A percentile compares a stretch with the other conserved stretches of the same genome.
Evolutionary conservation across 768 basidiomycete species (phyloP).

Genomic region (Leccinum longicurvipes): DNA sequence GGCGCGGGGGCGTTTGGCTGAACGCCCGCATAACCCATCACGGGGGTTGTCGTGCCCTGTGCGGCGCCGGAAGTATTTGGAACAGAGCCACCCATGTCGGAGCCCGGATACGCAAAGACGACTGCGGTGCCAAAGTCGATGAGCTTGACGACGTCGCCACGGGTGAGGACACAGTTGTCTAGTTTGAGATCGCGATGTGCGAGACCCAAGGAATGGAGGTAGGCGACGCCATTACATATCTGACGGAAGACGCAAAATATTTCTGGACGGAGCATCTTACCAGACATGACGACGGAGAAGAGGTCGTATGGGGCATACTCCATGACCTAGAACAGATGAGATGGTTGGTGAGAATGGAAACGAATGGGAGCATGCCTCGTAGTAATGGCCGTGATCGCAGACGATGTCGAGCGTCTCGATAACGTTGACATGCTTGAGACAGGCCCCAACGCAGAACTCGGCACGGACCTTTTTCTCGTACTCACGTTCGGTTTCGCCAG

Average conservation of each 20-base stretch:
- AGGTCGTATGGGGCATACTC: constrained; percentile 98
- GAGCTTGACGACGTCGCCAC: constrained; percentile 90
- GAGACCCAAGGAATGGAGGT: constrained; percentile 95
- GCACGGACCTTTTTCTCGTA: constrained; percentile 99
- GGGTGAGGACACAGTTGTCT: constrained; percentile 99
- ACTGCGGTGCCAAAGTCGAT: constrained; percentile 99
- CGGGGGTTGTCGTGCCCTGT: background rate
- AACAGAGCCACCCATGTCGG: constrained; percentile 47
- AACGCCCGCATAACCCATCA: constrained; percentile 19
- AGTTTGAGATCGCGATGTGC: constrained; percentile 99
- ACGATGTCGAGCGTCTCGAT: constrained; percentile 99
- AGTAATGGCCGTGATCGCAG: constrained; percentile 95
- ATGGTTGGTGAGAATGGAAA: background rate
- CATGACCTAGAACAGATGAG: constrained; percentile 72
- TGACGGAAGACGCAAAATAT: constrained; percentile 99
- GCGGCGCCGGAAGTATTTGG: constrained; percentile 10
- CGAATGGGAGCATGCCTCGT: constrained; percentile 64
- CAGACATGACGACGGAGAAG: constrained; percentile 99
- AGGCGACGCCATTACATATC: constrained; percentile 96
- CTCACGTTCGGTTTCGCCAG: constrained; percentile 90
- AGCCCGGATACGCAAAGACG: constrained; percentile 98
- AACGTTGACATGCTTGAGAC: constrained; percentile 92
- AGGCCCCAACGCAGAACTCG: constrained; percentile 96
- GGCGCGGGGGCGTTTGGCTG: constrained; percentile 29
- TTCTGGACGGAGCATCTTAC: constrained; percentile 97